Conservation (phyloP, 768 basidiomycete species). For the Lactifluus rugatus region DNA sequence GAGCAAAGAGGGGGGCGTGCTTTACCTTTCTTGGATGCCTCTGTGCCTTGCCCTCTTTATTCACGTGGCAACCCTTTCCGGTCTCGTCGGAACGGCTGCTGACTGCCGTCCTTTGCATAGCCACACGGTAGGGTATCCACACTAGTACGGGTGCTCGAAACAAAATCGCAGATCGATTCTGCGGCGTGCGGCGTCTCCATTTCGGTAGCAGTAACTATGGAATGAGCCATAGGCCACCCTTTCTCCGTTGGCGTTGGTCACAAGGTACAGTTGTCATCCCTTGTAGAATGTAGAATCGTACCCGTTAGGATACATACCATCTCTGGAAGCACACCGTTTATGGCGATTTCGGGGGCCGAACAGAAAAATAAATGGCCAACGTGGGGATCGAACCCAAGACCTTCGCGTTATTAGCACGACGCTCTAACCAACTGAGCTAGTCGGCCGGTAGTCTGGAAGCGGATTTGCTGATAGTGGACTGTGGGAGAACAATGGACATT, state of each 20-base stretch:
- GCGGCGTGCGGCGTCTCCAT: too few species aligned
- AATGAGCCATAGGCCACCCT: background rate
- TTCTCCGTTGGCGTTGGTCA: too few species aligned
- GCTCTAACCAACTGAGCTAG: conserved; percentile 94
- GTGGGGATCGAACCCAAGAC: conserved; percentile 26
- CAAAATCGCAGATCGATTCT: too few species aligned
- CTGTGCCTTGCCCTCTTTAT: background rate
- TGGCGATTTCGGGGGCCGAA: background rate
- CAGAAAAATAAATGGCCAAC: conserved; percentile 17
- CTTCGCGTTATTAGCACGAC: conserved; percentile 63
- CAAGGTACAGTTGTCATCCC: too few species aligned
- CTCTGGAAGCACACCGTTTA: too few species aligned
- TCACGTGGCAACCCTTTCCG: background rate
- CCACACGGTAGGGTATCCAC: background rate
- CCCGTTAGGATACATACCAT: background rate
- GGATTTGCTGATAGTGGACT: background rate
- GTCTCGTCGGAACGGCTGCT: too few species aligned
- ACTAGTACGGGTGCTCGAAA: background rate
- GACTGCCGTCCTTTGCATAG: too few species aligned
- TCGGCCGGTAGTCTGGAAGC: conserved; percentile 38
- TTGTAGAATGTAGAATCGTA: background rate
- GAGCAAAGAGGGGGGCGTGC: background rate
- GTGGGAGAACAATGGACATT: background rate
- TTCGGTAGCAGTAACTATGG: too few species aligned
- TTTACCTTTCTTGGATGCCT: background rate